phyloP scores from a whole-genome alignment of 2,329 filamentous ascomycete genomes.

The Aspergillus calidoustus region DNA sequence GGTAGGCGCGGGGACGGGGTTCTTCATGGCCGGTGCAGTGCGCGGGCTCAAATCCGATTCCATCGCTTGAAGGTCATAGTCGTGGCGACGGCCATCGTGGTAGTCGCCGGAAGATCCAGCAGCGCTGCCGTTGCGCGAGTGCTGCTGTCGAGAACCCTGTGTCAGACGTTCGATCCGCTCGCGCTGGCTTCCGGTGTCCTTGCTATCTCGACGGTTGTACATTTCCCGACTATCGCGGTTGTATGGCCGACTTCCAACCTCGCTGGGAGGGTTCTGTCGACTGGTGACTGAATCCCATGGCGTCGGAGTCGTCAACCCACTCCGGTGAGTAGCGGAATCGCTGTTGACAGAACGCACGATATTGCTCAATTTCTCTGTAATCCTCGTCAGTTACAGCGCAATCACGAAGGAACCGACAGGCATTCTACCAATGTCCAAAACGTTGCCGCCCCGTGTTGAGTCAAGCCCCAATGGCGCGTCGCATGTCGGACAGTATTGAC shows the following conservation, averaged over 20 bases:
- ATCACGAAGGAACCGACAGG: not conserved
- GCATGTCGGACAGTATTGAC: constrained; percentile 91
- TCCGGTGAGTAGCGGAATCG: constrained; percentile 60
- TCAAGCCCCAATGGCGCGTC: constrained; percentile 90
- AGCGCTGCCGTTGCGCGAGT: constrained; percentile 79
- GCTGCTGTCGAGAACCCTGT: constrained; percentile 50
- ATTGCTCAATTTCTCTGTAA: constrained; percentile 86
- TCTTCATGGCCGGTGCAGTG: constrained; percentile 65
- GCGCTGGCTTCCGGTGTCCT: constrained; percentile 46
- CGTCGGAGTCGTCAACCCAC: constrained; percentile 61
- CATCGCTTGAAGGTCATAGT: constrained; percentile 97
- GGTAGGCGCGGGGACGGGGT: constrained; percentile 85
- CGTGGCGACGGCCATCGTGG: constrained; percentile 77
- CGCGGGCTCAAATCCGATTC: constrained; percentile 80
- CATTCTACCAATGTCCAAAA: constrained; percentile 79
- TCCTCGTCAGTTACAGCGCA: constrained; percentile 28
- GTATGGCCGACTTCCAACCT: constrained; percentile 34
- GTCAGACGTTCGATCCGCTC: constrained; percentile 53
- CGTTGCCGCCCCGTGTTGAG: constrained; percentile 89
- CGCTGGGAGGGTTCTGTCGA: constrained; percentile 38
- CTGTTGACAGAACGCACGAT: constrained; percentile 83
- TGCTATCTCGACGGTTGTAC: constrained; percentile 44
- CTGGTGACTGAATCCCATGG: constrained; percentile 58
- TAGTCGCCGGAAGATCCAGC: constrained; percentile 78
- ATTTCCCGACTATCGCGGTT: constrained; percentile 35